A percentile compares a stretch with the other conserved stretches of the same genome.
Evolutionary conservation across 768 basidiomycete genomes (phyloP).

Genomic region (Russula earlei): DNA sequence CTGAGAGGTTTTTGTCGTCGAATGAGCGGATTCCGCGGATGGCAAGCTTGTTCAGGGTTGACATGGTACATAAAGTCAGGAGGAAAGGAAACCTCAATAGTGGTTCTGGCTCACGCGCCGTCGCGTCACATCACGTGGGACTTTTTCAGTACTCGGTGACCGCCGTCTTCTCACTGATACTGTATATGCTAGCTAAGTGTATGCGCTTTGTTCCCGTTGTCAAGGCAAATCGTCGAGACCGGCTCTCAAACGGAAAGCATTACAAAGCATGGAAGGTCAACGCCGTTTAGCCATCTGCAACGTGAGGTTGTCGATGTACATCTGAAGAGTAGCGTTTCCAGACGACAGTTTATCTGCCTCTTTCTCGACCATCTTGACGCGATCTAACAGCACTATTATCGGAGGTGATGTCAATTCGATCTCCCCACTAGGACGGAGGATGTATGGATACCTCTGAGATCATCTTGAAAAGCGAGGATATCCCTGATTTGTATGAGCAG

Average conservation of each 20-base stretch:
- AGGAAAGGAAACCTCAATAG: neutral
- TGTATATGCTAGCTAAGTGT: no score
- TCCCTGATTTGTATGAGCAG: constrained; percentile 42
- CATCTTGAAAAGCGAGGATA: constrained; percentile 64
- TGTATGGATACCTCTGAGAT: constrained; percentile 49
- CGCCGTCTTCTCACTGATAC: no score
- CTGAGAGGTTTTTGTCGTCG: constrained; percentile 86
- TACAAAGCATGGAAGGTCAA: constrained; percentile 34
- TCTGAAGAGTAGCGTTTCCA: constrained; percentile 74
- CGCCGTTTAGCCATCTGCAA: constrained; percentile 78
- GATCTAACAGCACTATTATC: constrained; percentile 48
- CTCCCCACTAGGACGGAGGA: neutral
- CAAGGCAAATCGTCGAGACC: no score
- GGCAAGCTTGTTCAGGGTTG: constrained; percentile 83
- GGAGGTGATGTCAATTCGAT: neutral
- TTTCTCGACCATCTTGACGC: constrained; percentile 59
- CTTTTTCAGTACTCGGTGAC: no score
- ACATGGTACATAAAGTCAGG: constrained; percentile 37
- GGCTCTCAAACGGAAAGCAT: no score
- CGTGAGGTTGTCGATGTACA: constrained; percentile 85
- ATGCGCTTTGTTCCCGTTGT: no score
- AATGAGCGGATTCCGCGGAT: constrained; percentile 93
- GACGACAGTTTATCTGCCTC: constrained; percentile 76
- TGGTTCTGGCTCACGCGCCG: neutral
- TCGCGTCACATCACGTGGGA: constrained; percentile 11